phyloP scores from a whole-genome alignment of 345 rosid species.

The Bruguiera parviflora region DNA sequence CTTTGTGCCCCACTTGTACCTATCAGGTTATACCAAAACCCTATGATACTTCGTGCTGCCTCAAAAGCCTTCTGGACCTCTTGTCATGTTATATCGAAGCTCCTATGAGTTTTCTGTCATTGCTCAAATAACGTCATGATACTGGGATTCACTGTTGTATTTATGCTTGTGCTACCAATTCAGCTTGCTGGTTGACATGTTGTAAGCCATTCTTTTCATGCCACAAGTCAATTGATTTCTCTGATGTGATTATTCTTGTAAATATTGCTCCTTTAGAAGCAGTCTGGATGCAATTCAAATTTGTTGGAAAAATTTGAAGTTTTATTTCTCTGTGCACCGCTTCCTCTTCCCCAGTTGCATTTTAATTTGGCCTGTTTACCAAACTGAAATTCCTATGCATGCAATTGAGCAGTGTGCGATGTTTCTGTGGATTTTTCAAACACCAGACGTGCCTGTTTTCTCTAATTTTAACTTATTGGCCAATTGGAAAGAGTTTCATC shows the following conservation, averaged over 20 bases:
- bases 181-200: conserved; percentile 20
- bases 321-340: no score
- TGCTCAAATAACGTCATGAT: conserved; percentile 6
- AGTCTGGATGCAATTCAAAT: conserved; percentile 32
- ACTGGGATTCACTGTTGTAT: conserved; percentile 22
- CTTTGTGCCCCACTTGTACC: background rate
- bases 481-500: no score
- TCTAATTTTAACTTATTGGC: no score
- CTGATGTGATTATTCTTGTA: conserved; percentile 28
- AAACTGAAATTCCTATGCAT: no score
- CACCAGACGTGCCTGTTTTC: no score
- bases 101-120: conserved; percentile 42
- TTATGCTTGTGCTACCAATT: conserved; percentile 26
- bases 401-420: no score
- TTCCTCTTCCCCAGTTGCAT: no score
- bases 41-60: conserved; percentile 65
- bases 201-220: conserved; percentile 37
- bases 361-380: no score
- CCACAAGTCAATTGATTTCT: conserved; percentile 22
- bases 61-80: conserved; percentile 91
- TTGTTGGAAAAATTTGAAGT: conserved; percentile 8
- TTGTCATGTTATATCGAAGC: conserved; percentile 75
- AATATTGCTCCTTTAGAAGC: conserved; percentile 23
- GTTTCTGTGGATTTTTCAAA: no score
- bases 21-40: conserved; percentile 91